Evolutionary conservation across 106 monocot genomes (phyloP), one percentile per base, ranked within the genome.

Genomic region (Iris macrosiphon): DNA sequence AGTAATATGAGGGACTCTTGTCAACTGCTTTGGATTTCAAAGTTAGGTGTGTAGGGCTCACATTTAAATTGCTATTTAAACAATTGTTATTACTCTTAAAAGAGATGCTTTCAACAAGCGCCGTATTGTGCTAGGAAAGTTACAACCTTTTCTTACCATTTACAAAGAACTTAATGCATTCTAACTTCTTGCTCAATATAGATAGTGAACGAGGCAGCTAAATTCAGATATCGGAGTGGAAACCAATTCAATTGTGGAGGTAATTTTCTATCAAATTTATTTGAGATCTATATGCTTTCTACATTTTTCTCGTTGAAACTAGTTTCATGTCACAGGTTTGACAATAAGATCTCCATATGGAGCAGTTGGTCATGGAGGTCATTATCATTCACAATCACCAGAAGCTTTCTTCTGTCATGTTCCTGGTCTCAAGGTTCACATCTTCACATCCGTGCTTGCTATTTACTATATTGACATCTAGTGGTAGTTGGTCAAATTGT

Each of bases 341-440:
- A 98, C 90, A 72, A 78, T 98, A 29, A 86, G 96, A 78, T 44
- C 90, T 31, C 96, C 90, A 42, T 98, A 98, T 73, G 96, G 96
- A 62, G 96, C 96, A 32, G 96, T 98, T 64, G 96, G 96, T 11
- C 96, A 98, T 60, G 96, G 90, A 41, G 87, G 87, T 16, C 96
- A 98, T 75, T 98, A 98, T 57, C 96, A 98, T 59, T 98, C 96
- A 16, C 96, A 98, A 51, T 98, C 96, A 38, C 91, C 96, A 41
- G 96, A 98, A 50, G 61, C 96, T 37, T 98, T 98, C 75, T 98
- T 98, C 66, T 98, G 96, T 72, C 96, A 98, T 65, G 91, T 90
- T 67, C 96, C 96, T 67, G 96, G 96, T 44, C 77, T 98, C 23
- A 98, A 98, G 96, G 96, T 98, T 56, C 15, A 40, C 18, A 20